Base-by-base conservation (phyloP, 495 filamentous ascomycete species). In the Neurospora discreta region DNA sequence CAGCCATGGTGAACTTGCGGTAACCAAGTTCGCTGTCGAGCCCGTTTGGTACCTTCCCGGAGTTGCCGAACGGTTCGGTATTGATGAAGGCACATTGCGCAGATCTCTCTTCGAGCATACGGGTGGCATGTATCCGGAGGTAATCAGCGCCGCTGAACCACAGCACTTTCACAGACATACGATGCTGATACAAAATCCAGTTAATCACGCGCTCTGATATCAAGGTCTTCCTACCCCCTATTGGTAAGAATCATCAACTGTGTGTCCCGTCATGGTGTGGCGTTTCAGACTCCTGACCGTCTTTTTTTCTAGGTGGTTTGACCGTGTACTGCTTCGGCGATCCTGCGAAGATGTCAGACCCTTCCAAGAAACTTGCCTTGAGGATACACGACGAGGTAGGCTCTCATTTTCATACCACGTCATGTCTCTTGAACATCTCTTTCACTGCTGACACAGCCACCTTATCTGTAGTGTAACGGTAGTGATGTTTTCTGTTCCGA, bases 281-380 rank as follows among this genome's bases (percentile, higher is more conserved):
- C 78, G 75, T 78, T 33, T 65, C 52, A 65, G 52, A 26, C 15
- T 65, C 74, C 75, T 75, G 76, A 70, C 78, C 80, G 68, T 79
- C 78, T 73, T n/a, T 73, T n/a, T 69, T 70, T 58, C 33, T 74
- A 88, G 95, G 95, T 68, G 95, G 95, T 15, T 83, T 97, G 75
- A 99, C 95, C 1, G 95, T 98, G 36, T 99, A 99, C 83, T 93
- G 92, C 83, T 99, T 99, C 80, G 95, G 95, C 20, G 94, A 97
- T 73, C 93, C 93, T 10, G 92, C 93, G 46, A 95, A 93, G 75
- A 93, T 99, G 87, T 90, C 93, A 20, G 92, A 99, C 78, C 89
- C 92, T 60, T 93, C 91, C 60, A 92, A 92, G 69, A 89, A 88
- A 73, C 86, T 98, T 67, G 91, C 95, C 38, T 86, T 99, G 73